Base-by-base conservation (phyloP, 257 asterid species). In the Solanum pennellii region DNA sequence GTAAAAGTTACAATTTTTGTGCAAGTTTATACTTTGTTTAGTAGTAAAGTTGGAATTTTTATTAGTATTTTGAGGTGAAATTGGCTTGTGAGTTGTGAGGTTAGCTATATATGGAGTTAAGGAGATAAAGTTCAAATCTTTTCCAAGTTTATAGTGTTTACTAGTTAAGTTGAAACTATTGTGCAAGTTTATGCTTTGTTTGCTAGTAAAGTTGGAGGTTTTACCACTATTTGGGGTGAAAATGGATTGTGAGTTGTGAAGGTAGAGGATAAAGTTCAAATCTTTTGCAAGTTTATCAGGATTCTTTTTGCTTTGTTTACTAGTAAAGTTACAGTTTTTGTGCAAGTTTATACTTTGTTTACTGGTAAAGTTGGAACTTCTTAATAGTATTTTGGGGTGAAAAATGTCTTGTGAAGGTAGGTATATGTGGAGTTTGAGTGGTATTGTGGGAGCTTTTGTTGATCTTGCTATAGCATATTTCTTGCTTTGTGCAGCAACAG, bases 381-480 rank as follows among this genome's bases (percentile, higher is more conserved):
- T 47, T 80, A 29, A n/a, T 80, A 5, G 44, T 89, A 86, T 90
- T 90, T 83, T 79, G 89, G 45, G 25, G 84, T 66, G 72, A 84
- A 85, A 91, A 89, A 96, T 95, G 99, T 94, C 92, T 14, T 95
- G 99, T 92, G 90, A 89, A 86, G 92, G 90, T 66, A 88, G 88
- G 60, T 91, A 91, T 39, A 87, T 82, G 89, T 97, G 99, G 99
- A 94, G 90, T 89, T 91, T 97, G 87, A 90, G 91, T 88, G 94
- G 95, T 84, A 88, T 97, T 87, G 93, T 93, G 41, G 96, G 93
- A 85, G 96, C 98, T 80, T 95, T 94, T 93, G 91, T 96, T 92
- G 98, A 95, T 93, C 98, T 97, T 33, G 93, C 91, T 25, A 92
- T 96, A 76, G 95, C 95, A 13, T 96, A 93, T 87, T 89, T 94